Evolutionary conservation across 1,139 yeast species (phyloP), one percentile per base, ranked within the genome.

Genomic region (Saccharomycopsis hybrid): DNA sequence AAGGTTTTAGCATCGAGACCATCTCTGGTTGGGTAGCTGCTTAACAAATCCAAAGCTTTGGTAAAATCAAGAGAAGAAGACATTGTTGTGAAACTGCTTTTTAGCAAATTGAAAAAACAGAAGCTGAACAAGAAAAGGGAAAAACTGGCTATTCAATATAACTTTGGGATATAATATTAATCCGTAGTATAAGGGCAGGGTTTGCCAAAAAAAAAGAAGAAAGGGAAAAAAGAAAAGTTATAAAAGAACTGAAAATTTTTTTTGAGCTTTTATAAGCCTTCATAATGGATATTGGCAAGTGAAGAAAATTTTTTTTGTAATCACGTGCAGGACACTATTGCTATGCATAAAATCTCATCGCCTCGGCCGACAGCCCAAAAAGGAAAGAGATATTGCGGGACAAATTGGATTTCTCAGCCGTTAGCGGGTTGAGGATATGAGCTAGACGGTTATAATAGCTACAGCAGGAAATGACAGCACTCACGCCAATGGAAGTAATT

Each of bases 1-100:
- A 92, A 80, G 60, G 86, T 78, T 55, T 78, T 74, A 63, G 86
- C 85, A 58, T 87, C 83, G 60, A 92, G 78, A 57, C 98, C 99
- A 69, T 92, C 98, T 65, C 77, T 82, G 60, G 73, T 68, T 56
- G 77, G 60, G 74, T 87, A 90, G 58, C 77, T 69, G 57, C 77
- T 71, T 59, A 92, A 77, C 66, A 74, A 73, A 55, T 82, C 78
- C 55, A 83, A 63, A 58, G 97, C 97, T 59, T 77, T 76, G 49
- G 85, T 58, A 60, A 76, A 67, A 66, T 85, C 86, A 64, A 67
- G 65, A 42, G 67, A 58, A 27, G 50, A 47, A 46, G 43, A 42
- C 11, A 41, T 40, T 18, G n/a, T 11, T 28, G 41, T 38, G 11
- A 38, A 9, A 38, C 27, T 13, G 9, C 8, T 38, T 38, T 13